Conservation (phyloP, 805 yeast genomes). For the Lipomyces sp. region DNA sequence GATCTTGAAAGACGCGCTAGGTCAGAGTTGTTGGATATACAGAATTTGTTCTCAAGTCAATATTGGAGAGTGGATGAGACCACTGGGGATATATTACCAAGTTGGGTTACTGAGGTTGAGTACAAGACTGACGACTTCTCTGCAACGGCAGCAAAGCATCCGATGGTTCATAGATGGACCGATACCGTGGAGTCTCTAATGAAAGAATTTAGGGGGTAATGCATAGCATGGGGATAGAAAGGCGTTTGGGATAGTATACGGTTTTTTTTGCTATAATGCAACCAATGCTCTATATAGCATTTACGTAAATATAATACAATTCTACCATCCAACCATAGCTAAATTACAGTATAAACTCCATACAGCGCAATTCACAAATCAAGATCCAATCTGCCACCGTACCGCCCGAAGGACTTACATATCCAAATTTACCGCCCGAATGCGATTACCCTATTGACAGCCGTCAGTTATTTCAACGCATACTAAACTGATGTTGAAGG, state of each 20-base stretch:
- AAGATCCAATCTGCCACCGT: not conserved
- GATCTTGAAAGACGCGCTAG: slow-evolving; percentile 16
- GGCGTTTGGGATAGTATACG: not conserved
- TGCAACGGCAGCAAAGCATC: slow-evolving; percentile 44
- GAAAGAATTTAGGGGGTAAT: not conserved
- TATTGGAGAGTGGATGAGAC: slow-evolving; percentile 26
- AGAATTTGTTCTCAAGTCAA: slow-evolving; percentile 13
- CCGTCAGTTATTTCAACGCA: not conserved
- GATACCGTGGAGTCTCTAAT: slow-evolving; percentile 29
- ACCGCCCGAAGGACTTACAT: not conserved
- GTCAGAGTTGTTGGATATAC: slow-evolving; percentile 20
- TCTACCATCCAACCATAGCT: not conserved
- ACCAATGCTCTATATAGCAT: not conserved
- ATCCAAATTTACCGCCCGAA: not conserved
- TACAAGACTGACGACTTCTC: not conserved
- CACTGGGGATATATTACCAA: slow-evolving; percentile 21
- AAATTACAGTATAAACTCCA: not conserved
- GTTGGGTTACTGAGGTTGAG: slow-evolving; percentile 10
- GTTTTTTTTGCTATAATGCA: not conserved
- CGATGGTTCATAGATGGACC: slow-evolving; percentile 56
- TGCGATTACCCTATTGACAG: not conserved
- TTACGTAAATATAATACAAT: not conserved
- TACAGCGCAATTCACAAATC: not conserved
- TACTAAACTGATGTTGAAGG: not conserved
- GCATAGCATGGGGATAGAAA: not conserved